A percentile compares a stretch with the other conserved stretches of the same genome.
phyloP scores from a whole-genome alignment of 176 grass and related monocot genomes.

The Phragmites australis region DNA sequence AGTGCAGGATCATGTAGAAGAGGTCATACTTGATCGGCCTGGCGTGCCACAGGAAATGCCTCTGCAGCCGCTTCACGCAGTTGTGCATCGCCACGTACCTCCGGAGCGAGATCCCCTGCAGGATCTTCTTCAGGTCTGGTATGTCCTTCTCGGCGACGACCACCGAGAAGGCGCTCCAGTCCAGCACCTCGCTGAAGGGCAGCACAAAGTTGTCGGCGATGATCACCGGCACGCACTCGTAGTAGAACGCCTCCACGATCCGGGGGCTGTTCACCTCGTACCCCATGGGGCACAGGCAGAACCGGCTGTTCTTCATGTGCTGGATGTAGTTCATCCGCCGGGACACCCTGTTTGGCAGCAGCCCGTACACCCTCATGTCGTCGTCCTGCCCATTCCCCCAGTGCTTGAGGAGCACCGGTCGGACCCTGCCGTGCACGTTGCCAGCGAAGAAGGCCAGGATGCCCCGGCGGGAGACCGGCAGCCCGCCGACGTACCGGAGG shows the following conservation, averaged over 20 bases:
- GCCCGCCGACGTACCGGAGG: conserved; percentile 60
- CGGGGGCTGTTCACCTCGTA: conserved; percentile 90
- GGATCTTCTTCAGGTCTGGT: conserved; percentile 74
- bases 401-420: conserved; percentile 61
- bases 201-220: conserved; percentile 91
- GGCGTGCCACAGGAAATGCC: conserved; percentile 81
- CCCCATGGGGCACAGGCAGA: conserved; percentile 91
- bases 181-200: conserved; percentile 67
- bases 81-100: conserved; percentile 71
- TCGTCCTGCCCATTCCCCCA: conserved; percentile 53
- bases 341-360: conserved; percentile 62
- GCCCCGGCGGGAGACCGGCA: conserved; percentile 51
- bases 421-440: conserved; percentile 73
- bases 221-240: conserved; percentile 87
- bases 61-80: conserved; percentile 72
- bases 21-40: conserved; percentile 79
- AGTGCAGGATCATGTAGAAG: conserved; percentile 93
- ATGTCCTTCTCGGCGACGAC: conserved; percentile 82
- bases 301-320: conserved; percentile 87
- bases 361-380: conserved; percentile 69
- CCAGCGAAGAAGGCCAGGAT: conserved; percentile 88
- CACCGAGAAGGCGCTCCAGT: conserved; percentile 75
- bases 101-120: conserved; percentile 61
- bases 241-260: conserved; percentile 83
- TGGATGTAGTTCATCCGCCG: conserved; percentile 72